Conservation (phyloP, 192 early-diverging fungal genomes). For the Coemansia javaensis region DNA sequence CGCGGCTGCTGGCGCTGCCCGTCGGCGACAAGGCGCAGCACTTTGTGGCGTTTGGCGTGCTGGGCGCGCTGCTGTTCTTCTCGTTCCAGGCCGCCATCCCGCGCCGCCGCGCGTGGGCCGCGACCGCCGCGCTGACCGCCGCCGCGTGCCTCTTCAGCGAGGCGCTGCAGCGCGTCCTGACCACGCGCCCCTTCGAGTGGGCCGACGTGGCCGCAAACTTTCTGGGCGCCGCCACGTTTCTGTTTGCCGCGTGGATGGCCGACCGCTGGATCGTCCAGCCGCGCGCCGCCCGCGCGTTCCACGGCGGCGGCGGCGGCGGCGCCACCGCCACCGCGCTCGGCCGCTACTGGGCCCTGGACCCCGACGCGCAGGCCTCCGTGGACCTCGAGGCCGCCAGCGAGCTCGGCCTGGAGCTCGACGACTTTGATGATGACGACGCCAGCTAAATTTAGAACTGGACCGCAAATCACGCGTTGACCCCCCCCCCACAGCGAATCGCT, state of each 20-base stretch:
- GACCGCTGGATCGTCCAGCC: conserved; percentile 40
- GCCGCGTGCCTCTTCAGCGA: conserved; percentile 31
- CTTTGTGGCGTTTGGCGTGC: conserved; percentile 34
- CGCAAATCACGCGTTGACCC: no score
- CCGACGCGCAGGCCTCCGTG: neutral
- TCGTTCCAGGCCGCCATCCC: conserved; percentile 26
- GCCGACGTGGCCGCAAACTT: conserved; percentile 32
- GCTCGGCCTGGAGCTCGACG: conserved; percentile 44
- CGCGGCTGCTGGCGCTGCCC: conserved; percentile 14
- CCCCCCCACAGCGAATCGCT: no score
- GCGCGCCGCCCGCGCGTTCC: neutral
- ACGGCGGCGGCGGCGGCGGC: neutral
- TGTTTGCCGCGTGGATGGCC: conserved; percentile 37
- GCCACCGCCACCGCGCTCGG: no score
- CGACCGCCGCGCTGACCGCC: conserved; percentile 7
- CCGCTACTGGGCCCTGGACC: conserved; percentile 19
- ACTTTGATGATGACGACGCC: no score
- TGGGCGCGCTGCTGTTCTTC: conserved; percentile 27
- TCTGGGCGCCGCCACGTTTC: conserved; percentile 25
- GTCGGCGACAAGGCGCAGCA: conserved; percentile 37
- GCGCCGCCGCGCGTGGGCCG: conserved; percentile 18
- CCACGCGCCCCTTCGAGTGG: conserved; percentile 35
- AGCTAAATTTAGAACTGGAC: no score
- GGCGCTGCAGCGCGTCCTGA: conserved; percentile 26
- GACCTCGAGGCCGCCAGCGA: conserved; percentile 19